Evolutionary conservation across 371 early-diverging fungal species (phyloP), one percentile per base, ranked within the genome.

Genomic region (Choanephora cucurbitarum): DNA sequence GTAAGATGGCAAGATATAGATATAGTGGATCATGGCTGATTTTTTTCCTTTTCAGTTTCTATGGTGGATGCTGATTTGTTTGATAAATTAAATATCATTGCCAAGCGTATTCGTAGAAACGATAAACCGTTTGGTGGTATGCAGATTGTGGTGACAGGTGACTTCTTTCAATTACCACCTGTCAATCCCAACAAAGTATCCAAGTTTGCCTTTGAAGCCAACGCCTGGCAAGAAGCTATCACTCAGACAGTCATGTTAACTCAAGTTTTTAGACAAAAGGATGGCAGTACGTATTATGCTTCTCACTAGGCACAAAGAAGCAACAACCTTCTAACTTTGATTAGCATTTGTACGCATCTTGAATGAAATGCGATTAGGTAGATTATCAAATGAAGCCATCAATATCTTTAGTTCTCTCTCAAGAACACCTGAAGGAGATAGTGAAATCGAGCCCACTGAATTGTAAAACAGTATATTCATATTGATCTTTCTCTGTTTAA

Each of bases 101-200:
- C 94, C 1, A 76, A 86, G 23, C 46, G n/a, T 3, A 13, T 65
- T 21, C 22, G 66, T 40, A 3, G 18, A 1, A 43, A 87, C 5
- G 70, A 83, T 21, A 52, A 52, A 13, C 95, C 94, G 0, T 96
- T 96, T 77, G 97, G 97, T 18, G 96, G 95, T 7, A 89, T 97
- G 32, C 95, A 95, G 74, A 82, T 96, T 0, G 77, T 96, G 47
- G 66, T 92, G 8, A 88, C 91, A 0, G 97, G 97, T 5, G 97
- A 97, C 50, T 97, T 96, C 70, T 90, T 92, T 75, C 96, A 97
- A 60, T 75, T 97, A 24, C 97, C 97, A n/a, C 97, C 97, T 17
- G 93, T 93, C 8, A 79, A 72, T 2, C 61, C 52, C 0, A 55
- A 69, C 9, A 45, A 58, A 5, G 59, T 57, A 1, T 55, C 77